Percentiles rank a stretch among this genome's conserved stretches.
These are phyloP conservation scores for Sporothrix brasiliensis DNA, from an alignment of 2,329 filamentous ascomycete species.

Conservation along the genomic window DNA sequence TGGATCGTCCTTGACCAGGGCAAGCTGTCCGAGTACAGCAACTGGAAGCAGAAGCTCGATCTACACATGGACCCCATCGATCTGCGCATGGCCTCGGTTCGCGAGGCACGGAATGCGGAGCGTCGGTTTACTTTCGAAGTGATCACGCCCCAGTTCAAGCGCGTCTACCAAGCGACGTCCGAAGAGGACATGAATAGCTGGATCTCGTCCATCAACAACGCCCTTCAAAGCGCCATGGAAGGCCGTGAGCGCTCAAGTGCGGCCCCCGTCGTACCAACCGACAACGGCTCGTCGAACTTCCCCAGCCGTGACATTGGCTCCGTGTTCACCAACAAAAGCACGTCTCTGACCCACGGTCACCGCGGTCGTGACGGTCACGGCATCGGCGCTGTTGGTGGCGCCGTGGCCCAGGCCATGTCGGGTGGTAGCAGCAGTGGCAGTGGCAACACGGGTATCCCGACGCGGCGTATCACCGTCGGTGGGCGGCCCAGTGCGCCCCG, in stretches of 20 bases:
- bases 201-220: conserved; percentile 97
- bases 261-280: conserved; percentile 44
- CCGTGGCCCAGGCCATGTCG: conserved; percentile 49
- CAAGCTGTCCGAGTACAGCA: conserved; percentile 95
- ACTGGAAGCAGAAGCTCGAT: conserved; percentile 97
- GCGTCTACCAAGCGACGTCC: conserved; percentile 95
- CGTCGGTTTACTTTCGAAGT: conserved; percentile 97
- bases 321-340: conserved; percentile 88
- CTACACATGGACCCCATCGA: conserved; percentile 98
- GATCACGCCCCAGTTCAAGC: conserved; percentile 93
- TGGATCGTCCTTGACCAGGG: conserved; percentile 98
- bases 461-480: conserved; percentile 86
- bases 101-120: conserved; percentile 92
- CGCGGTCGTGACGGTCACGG: conserved; percentile 37
- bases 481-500: conserved; percentile 75
- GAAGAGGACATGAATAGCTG: conserved; percentile 98
- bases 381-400: conserved; percentile 45
- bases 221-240: conserved; percentile 92
- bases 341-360: conserved; percentile 63
- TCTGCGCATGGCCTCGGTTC: conserved; percentile 91
- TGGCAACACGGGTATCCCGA: conserved; percentile 60
- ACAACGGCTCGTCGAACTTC: conserved; percentile 54
- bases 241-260: conserved; percentile 65
- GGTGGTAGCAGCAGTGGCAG: conserved; percentile 40
- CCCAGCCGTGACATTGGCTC: conserved; percentile 86